Evolutionary conservation across 2,329 filamentous ascomycete genomes (phyloP).

Genomic region (Cladosporium sp.): DNA sequence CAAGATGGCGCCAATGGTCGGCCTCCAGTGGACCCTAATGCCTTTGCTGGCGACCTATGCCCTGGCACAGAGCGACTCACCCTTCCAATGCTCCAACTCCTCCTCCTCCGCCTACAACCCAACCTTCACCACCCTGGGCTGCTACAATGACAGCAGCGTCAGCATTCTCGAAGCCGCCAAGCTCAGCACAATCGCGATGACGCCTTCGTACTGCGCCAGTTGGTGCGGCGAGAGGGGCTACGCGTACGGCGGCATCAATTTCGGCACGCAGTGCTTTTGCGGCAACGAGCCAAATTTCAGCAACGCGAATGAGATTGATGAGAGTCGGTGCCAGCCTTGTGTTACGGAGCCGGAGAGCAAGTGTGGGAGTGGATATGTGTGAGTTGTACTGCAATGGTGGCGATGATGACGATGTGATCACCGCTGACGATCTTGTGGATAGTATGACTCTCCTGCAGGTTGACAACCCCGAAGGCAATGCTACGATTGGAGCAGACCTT

Average conservation of each 20-base stretch:
- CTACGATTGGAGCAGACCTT: conserved; percentile 1
- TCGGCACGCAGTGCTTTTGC: conserved; percentile 21
- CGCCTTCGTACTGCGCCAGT: conserved; percentile 18
- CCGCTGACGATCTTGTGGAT: neutral
- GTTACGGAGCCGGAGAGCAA: conserved; percentile 17
- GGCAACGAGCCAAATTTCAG: conserved; percentile 17
- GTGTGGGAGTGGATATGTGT: conserved; percentile 20
- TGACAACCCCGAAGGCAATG: conserved; percentile 15
- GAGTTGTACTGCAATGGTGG: neutral
- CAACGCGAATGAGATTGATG: conserved; percentile 20
- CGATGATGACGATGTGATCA: neutral
- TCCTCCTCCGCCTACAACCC: conserved; percentile 16
- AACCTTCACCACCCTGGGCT: conserved; percentile 7
- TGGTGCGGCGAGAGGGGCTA: conserved; percentile 22
- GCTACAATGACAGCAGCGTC: conserved; percentile 22
- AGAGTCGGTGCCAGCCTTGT: conserved; percentile 9
- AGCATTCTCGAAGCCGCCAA: conserved; percentile 20
- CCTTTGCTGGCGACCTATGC: neutral
- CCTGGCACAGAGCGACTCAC: neutral
- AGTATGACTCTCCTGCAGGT: conserved; percentile 20
- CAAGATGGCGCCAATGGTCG: neutral
- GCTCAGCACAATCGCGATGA: conserved; percentile 21
- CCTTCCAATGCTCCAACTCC: conserved; percentile 11
- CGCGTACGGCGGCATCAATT: conserved; percentile 18
- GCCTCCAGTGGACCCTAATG: neutral